These are phyloP conservation scores for Pinus tabuliformis DNA, from an alignment of 75 land plant genomes.

Conservation along the genomic window DNA sequence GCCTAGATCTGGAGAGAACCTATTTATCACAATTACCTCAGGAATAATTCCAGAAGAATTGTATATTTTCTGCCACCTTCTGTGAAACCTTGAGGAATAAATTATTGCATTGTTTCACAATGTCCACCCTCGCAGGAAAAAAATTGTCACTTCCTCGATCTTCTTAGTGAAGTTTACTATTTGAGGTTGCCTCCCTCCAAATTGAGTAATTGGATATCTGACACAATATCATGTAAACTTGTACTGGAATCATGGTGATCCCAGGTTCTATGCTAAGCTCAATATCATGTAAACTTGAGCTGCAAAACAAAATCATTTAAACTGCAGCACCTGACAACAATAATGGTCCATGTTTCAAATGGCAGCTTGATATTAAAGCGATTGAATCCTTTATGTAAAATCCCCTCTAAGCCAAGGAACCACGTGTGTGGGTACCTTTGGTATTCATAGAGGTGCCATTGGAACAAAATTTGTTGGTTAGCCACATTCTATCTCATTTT, in stretches of 20 bases:
- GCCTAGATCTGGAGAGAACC: background rate
- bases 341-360: background rate
- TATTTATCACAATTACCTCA: background rate
- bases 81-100: background rate
- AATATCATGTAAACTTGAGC: too few species aligned
- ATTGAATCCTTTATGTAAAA: background rate
- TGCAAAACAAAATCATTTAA: too few species aligned
- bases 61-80: background rate
- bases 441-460: background rate
- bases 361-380: background rate
- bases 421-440: background rate
- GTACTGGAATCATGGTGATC: background rate
- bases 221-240: background rate
- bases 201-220: background rate
- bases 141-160: background rate
- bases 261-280: background rate
- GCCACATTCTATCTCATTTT: background rate
- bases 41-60: too few species aligned
- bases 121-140: background rate
- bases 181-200: background rate
- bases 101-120: background rate
- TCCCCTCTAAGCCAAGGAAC: background rate
- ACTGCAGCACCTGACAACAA: background rate
- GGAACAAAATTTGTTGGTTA: background rate
- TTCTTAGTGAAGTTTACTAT: background rate